phyloP scores from a whole-genome alignment of 208 protist genomes.

The Wallacemonas sp. region DNA sequence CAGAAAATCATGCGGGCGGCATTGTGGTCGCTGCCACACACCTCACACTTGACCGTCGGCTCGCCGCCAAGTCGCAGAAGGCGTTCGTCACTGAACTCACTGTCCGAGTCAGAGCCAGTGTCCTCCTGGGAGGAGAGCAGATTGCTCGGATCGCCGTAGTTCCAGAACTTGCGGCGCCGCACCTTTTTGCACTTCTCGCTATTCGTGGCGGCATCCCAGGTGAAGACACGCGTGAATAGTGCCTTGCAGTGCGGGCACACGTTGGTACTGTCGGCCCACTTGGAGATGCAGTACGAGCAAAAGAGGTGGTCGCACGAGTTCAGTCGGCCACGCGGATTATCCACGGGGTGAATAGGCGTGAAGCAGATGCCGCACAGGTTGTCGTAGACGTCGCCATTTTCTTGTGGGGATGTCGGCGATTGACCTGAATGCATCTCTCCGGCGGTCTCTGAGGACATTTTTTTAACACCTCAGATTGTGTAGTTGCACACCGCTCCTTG shows the following conservation, averaged over 20 bases:
- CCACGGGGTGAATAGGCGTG: constrained; percentile 53
- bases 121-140: constrained; percentile 29
- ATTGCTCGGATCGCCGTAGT: constrained; percentile 22
- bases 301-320: constrained; percentile 88
- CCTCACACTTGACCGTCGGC: constrained; percentile 34
- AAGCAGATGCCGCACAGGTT: constrained; percentile 83
- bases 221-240: constrained; percentile 80
- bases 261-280: constrained; percentile 84
- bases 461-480: too few relatives aligned
- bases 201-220: constrained; percentile 9
- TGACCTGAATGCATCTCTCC: too few relatives aligned
- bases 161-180: constrained; percentile 67
- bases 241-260: constrained; percentile 84
- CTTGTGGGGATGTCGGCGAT: too few relatives aligned
- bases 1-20: constrained; percentile 82
- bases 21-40: constrained; percentile 62
- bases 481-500: too few relatives aligned
- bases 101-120: constrained; percentile 32
- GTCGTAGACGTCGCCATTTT: constrained; percentile 27
- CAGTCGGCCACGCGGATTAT: constrained; percentile 77
- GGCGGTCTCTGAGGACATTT: neutral
- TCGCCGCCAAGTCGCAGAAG: neutral
- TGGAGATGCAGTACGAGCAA: constrained; percentile 79
- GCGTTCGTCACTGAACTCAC: neutral
- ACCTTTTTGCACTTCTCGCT: constrained; percentile 73